Conservation (phyloP, 192 early-diverging fungal genomes). For the Oehlia diaphana region DNA sequence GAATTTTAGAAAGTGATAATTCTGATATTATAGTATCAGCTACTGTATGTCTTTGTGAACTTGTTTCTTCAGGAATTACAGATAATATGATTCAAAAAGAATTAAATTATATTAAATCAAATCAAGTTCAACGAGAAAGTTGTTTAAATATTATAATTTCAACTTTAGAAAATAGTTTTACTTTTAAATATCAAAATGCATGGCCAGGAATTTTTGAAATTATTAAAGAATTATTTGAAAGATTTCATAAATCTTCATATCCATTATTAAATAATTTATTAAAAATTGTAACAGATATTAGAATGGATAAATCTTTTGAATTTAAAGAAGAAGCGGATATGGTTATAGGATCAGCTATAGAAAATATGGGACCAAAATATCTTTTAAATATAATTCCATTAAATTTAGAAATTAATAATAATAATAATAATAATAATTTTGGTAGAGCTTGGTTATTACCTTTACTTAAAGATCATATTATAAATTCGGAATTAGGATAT, state of each 20-base stretch:
- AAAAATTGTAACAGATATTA: slow-evolving; percentile 67
- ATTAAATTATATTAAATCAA: slow-evolving; percentile 21
- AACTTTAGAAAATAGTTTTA: slow-evolving; percentile 56
- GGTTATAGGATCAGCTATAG: slow-evolving; percentile 76
- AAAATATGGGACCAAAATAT: slow-evolving; percentile 74
- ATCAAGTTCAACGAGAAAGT: slow-evolving; percentile 30
- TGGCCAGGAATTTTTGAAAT: slow-evolving; percentile 84
- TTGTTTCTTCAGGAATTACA: slow-evolving; percentile 75
- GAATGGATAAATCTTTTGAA: slow-evolving; percentile 79
- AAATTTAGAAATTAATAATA: slow-evolving; percentile 66
- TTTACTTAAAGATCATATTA: slow-evolving; percentile 71
- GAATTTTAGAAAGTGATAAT: slow-evolving; percentile 63
- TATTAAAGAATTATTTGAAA: slow-evolving; percentile 72
- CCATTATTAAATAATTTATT: slow-evolving; percentile 61
- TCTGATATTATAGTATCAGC: slow-evolving; percentile 61
- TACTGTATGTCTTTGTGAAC: slow-evolving; percentile 65
- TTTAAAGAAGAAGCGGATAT: slow-evolving; percentile 86
- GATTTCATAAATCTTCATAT: slow-evolving; percentile 64
- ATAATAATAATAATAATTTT: slow-evolving; percentile 41
- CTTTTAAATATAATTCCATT: slow-evolving; percentile 78
- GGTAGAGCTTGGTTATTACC: slow-evolving; percentile 92
- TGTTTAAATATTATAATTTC: slow-evolving; percentile 53
- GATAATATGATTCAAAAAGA: slow-evolving; percentile 71
- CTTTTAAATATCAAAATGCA: slow-evolving; percentile 78
- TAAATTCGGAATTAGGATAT: slow-evolving; percentile 70